Conservation (phyloP, 441 rosid genomes). For the Erysimum pusillum region DNA sequence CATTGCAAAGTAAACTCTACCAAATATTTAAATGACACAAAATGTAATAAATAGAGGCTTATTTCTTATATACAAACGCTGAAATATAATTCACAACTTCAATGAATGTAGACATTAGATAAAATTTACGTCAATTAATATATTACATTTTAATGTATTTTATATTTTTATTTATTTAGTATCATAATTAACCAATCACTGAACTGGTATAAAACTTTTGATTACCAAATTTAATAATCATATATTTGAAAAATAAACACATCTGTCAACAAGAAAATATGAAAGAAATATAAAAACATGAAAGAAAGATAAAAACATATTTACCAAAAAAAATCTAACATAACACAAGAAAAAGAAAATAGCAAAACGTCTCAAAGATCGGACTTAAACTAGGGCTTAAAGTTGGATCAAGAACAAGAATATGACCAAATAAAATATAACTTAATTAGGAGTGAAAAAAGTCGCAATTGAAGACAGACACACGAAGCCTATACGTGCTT, state of each 20-base stretch:
- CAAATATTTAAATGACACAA: not conserved
- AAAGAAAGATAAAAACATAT: not conserved
- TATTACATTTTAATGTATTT: not conserved
- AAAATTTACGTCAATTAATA: not conserved
- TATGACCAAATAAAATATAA: not conserved
- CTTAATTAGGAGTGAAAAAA: constrained; percentile 8
- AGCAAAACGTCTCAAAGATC: constrained; percentile 12
- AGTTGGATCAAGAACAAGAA: constrained; percentile 17
- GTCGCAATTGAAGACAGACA: constrained; percentile 43
- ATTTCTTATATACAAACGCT: not conserved
- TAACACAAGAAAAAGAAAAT: not conserved
- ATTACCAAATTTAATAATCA: not conserved
- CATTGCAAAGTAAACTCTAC: not conserved
- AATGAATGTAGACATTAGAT: constrained; percentile 8
- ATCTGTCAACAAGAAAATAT: not conserved
- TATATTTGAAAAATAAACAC: not conserved
- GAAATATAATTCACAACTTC: not conserved
- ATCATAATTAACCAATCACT: not conserved
- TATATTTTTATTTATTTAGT: not conserved
- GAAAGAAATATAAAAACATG: not conserved
- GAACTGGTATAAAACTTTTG: not conserved
- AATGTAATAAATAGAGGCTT: not conserved
- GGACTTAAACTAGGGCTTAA: constrained; percentile 12
- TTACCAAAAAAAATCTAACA: not conserved
- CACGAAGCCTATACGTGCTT: constrained; percentile 48